These are phyloP conservation scores for Torulaspora microellipsoides DNA, from an alignment of 805 yeast species.

Conservation along the genomic window DNA sequence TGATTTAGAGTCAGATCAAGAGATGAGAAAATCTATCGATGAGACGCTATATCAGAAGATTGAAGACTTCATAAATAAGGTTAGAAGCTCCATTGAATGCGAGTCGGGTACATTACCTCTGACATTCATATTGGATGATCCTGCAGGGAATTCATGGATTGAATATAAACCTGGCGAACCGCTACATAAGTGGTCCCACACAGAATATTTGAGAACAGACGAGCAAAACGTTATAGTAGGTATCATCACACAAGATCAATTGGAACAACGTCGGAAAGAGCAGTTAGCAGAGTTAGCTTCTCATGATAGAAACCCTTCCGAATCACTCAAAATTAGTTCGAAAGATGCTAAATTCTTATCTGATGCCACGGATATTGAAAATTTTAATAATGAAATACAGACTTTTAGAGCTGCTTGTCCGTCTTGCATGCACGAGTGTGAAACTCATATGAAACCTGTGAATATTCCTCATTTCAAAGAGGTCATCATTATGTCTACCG, in stretches of 20 bases:
- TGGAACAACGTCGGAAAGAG: constrained; percentile 38
- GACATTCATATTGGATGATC: constrained; percentile 80
- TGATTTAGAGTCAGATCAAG: constrained; percentile 78
- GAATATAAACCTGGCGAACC: constrained; percentile 85
- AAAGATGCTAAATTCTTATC: constrained; percentile 48
- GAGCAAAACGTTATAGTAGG: constrained; percentile 87
- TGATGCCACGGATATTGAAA: constrained; percentile 77
- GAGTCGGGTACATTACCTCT: constrained; percentile 67
- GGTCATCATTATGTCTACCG: constrained; percentile 93
- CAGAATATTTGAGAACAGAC: constrained; percentile 76
- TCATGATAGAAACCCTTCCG: constrained; percentile 36
- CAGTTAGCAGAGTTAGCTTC: constrained; percentile 33
- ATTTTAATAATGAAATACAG: constrained; percentile 85
- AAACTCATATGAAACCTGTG: constrained; percentile 94
- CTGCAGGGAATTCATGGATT: constrained; percentile 96
- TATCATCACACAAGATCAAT: constrained; percentile 58
- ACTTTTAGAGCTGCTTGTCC: constrained; percentile 91
- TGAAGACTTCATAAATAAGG: constrained; percentile 58
- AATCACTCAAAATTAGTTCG: constrained; percentile 16
- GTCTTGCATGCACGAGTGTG: constrained; percentile 69
- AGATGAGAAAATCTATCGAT: constrained; percentile 64
- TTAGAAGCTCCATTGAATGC: constrained; percentile 58
- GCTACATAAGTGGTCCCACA: constrained; percentile 82
- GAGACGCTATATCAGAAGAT: constrained; percentile 76
- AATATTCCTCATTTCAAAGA: constrained; percentile 98